Evolutionary conservation across 257 asterid species (phyloP), one percentile per base, ranked within the genome.

Genomic region (Eucommia ulmoides): DNA sequence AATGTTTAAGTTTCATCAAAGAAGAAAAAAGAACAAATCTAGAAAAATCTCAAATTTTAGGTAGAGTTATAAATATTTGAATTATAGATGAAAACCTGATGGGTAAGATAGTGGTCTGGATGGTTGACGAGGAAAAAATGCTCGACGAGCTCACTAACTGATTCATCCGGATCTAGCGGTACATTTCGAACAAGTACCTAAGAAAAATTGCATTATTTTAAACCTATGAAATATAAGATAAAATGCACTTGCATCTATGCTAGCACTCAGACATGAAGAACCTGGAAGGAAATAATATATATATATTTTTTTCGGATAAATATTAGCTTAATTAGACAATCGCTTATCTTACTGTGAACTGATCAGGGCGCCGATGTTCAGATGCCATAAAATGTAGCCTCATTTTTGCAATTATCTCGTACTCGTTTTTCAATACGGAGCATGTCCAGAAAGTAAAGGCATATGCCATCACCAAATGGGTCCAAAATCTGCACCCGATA

Each of bases 371-470:
- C 2, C 96, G 92, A 56, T 62, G 73, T 74, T 81, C 87, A 38
- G 96, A 69, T 33, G 96, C 93, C 51, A 91, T 79, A 65, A 85
- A 91, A 74, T 86, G 96, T 53, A 86, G 61, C 19, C 96, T 89
- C 98, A 83, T 80, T 9, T 47, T 23, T 20, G 95, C 76, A 41
- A 86, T 53, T 22, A 47, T 79, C 52, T 58, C 89, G 62, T 86
- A 86, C 65, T 91, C 96, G 12, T 58, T 74, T 26, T 38, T 38
- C 63, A 86, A 66, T 62, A 84, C 64, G 67, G 73, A 91, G 73
- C 98, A 91, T 26, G 93, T 74, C 98, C 98, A 91, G 62, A 86
- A 69, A 22, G 96, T 83, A 65, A 91, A 78, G 45, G 83, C 95
- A 65, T 91, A 91, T 12, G 94, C 96, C 95, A 91, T 77, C 42